Percentiles rank a stretch among this genome's conserved stretches.
These are phyloP conservation scores for Cercospora sp. DNA, from an alignment of 2,329 filamentous ascomycete species.

Conservation along the genomic window DNA sequence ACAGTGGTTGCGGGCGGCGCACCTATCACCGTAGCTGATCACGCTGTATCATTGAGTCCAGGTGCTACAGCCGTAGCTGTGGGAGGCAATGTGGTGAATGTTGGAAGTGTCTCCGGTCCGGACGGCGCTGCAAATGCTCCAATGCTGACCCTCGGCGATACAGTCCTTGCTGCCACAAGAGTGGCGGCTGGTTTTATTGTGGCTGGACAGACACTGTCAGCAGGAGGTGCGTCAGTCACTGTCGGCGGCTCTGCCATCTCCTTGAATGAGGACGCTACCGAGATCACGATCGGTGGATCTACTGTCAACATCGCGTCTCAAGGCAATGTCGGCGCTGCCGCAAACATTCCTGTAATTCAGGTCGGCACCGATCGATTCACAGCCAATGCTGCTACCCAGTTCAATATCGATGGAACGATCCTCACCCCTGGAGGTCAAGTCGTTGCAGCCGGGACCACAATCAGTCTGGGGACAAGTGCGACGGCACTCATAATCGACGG, in stretches of 20 bases:
- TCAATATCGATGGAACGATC: constrained; percentile 43
- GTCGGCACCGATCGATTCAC: constrained; percentile 45
- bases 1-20: constrained; percentile 34
- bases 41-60: constrained; percentile 35
- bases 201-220: constrained; percentile 32
- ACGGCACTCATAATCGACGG: constrained; percentile 45
- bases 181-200: constrained; percentile 28
- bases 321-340: constrained; percentile 23
- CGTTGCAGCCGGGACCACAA: constrained; percentile 42
- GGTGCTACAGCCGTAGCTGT: constrained; percentile 43
- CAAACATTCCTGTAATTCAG: constrained; percentile 41
- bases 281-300: constrained; percentile 41
- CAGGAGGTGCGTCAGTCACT: constrained; percentile 35
- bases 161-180: constrained; percentile 27
- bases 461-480: constrained; percentile 45
- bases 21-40: constrained; percentile 40
- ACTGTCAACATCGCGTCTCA: constrained; percentile 25
- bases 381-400: constrained; percentile 51
- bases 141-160: constrained; percentile 23
- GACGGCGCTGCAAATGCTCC: background rate
- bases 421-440: constrained; percentile 43
- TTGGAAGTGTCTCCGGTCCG: background rate
- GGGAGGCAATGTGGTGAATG: constrained; percentile 31
- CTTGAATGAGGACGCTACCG: constrained; percentile 40
- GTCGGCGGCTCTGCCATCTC: constrained; percentile 41